Percentiles rank a stretch among this genome's conserved stretches.
phyloP scores from a whole-genome alignment of 2,329 filamentous ascomycete genomes.

The Trichophyton verrucosum region DNA sequence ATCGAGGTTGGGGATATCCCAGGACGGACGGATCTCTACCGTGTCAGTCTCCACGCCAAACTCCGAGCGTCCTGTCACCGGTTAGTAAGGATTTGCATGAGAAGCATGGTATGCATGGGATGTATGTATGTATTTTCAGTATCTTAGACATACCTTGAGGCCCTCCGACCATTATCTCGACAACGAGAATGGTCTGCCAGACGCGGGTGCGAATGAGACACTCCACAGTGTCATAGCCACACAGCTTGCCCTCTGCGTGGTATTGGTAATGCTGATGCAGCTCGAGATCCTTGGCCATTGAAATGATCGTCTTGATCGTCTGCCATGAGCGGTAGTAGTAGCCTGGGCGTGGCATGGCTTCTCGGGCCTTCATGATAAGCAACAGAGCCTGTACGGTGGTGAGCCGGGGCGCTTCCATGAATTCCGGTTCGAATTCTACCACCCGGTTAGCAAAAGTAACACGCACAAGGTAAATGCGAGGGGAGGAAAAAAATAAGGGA shows the following conservation, averaged over 20 bases:
- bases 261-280: conserved; percentile 74
- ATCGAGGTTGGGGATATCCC: conserved; percentile 54
- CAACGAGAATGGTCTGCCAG: conserved; percentile 77
- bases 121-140: neutral
- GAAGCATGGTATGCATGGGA: too few relatives aligned
- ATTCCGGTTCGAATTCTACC: conserved; percentile 75
- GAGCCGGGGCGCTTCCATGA: conserved; percentile 79
- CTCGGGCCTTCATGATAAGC: conserved; percentile 77
- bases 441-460: neutral
- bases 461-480: neutral
- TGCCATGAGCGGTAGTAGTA: conserved; percentile 98
- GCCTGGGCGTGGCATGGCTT: conserved; percentile 81
- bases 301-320: conserved; percentile 78
- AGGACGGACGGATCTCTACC: conserved; percentile 59
- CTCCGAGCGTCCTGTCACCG: conserved; percentile 55
- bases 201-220: conserved; percentile 75
- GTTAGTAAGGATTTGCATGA: neutral
- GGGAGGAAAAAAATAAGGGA: too few relatives aligned
- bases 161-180: conserved; percentile 85
- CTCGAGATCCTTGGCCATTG: conserved; percentile 85
- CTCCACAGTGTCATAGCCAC: conserved; percentile 57
- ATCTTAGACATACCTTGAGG: conserved; percentile 59
- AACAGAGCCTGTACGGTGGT: conserved; percentile 86
- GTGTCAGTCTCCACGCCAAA: conserved; percentile 62
- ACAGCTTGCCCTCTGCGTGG: conserved; percentile 60